Conservation (phyloP, 176 grass and related monocot species). For the Avena insularis region DNA sequence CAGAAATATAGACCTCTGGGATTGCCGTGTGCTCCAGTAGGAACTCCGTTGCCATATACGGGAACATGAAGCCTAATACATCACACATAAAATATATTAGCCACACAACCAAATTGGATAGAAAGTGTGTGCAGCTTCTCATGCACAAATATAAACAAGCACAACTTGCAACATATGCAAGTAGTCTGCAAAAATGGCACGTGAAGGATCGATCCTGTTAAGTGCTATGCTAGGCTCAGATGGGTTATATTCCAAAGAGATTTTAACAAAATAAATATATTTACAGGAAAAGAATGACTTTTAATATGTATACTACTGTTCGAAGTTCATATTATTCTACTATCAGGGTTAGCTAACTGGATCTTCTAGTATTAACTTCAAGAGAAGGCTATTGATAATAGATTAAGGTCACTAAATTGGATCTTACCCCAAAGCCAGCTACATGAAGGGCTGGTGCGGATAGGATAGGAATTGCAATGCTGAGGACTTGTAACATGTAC, state of each 20-base stretch:
- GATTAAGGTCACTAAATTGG: constrained; percentile 16
- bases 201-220: neutral
- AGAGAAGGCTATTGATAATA: neutral
- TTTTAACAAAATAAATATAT: constrained; percentile 34
- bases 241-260: neutral
- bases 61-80: constrained; percentile 80
- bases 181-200: constrained; percentile 29
- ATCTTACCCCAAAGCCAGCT: constrained; percentile 96
- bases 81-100: constrained; percentile 18
- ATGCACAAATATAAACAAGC: constrained; percentile 29
- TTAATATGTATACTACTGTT: neutral
- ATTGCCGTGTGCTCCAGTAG: constrained; percentile 77
- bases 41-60: constrained; percentile 87
- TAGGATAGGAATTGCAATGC: constrained; percentile 79
- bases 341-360: neutral
- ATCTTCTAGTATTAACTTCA: neutral
- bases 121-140: constrained; percentile 25
- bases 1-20: constrained; percentile 50
- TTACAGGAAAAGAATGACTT: constrained; percentile 1
- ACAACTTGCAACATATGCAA: constrained; percentile 17
- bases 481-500: constrained; percentile 85
- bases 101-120: constrained; percentile 17
- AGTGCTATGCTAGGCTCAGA: neutral
- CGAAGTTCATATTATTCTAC: neutral
- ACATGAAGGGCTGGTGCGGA: constrained; percentile 87